Evolutionary conservation across 208 protist genomes (phyloP), one percentile per base, ranked within the genome.

Genomic region (Acanthamoeba healyi): DNA sequence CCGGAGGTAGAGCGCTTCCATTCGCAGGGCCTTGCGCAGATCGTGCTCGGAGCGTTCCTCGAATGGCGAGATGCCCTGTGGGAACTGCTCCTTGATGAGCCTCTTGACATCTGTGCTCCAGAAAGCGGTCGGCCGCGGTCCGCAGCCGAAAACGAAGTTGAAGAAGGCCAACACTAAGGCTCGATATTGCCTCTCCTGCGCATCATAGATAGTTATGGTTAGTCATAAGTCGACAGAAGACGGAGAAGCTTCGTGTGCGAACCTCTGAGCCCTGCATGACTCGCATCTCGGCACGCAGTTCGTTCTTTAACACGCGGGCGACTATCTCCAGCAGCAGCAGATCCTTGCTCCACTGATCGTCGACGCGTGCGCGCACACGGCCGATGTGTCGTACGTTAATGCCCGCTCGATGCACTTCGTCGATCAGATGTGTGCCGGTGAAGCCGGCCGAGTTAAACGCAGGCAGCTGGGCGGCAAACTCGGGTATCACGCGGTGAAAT

Each of bases 341-440:
- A 5, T 72, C 61, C 24, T 42, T 44, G 51, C 44, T 54, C 58
- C 61, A 74, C 70, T 32, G 46, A 15, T 94, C 74, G 36, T 67
- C 72, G 17, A 86, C 32, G 26, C 56, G 44, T 4, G 70, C 72
- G n/a, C 91, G 65, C 65, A 94, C 91, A 22, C 63, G 91, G 19
- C 91, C 91, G 19, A 94, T 44, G 51, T 87, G 72, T 19, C 91
- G 42, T 17, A 94, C 88, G 74, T 94, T 94, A 49, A 94, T 94
- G 34, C 91, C 91, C 2, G 91, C 56, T 1, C 91, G 91, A 36
- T 94, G 91, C 12, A 94, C 29, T 7, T 94, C 70, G 34, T 94
- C 91, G 42, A 94, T 86, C 36, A 94, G 34, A 2, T 58, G 70
- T 5, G 67, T n/a, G 7, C 42, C 32, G 32, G 91, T 70, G 51